Percentiles rank a stretch among this genome's conserved stretches.
Evolutionary conservation across 1,284 basidiomycete species (phyloP).

Genomic region (Leccinum griseonigrum): DNA sequence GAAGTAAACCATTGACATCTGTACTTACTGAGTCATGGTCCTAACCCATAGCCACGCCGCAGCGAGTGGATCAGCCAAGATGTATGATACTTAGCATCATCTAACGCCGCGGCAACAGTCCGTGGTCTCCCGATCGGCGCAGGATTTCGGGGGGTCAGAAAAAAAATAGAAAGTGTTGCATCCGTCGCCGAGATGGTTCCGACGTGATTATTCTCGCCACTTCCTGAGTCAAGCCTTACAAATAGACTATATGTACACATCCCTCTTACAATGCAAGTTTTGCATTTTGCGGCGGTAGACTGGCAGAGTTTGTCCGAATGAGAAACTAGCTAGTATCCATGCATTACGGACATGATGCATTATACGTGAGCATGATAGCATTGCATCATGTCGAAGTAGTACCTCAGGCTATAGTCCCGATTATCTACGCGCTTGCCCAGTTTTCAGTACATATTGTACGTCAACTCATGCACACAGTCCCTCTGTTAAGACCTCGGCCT

Average conservation of each 20-base stretch:
- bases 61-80: slow-evolving; percentile 11
- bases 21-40: slow-evolving; percentile 6
- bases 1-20: slow-evolving; percentile 8
- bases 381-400: neutral
- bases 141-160: slow-evolving; percentile 2
- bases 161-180: neutral
- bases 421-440: neutral
- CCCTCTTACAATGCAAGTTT: too few species aligned
- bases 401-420: neutral
- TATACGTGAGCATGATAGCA: neutral
- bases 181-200: neutral
- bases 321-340: neutral
- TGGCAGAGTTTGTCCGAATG: neutral
- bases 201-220: neutral
- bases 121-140: neutral
- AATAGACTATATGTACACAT: too few species aligned
- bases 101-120: slow-evolving; percentile 7
- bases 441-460: neutral
- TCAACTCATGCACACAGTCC: neutral
- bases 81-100: neutral
- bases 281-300: neutral
- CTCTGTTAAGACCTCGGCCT: neutral
- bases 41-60: neutral
- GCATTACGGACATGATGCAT: neutral
- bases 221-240: neutral